A percentile compares a stretch with the other conserved stretches of the same genome.
Evolutionary conservation across 1,284 basidiomycete species (phyloP).

Genomic region (Inonotus hispidus): DNA sequence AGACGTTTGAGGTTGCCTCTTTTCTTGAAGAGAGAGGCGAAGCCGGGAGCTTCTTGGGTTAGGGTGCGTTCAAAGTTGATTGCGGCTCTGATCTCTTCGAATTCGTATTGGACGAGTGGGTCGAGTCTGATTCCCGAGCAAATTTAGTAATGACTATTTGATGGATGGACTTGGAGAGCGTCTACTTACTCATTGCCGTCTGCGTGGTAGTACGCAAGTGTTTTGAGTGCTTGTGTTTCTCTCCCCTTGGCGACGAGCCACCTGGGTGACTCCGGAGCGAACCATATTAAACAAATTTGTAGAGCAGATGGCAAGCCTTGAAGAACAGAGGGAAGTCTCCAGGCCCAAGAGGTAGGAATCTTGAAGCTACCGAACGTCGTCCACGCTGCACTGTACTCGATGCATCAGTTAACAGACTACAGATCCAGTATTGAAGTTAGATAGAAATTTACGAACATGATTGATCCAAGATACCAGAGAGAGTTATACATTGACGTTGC

Average conservation of each 20-base stretch:
- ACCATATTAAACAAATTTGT: conserved; percentile 55
- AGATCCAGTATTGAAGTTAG: not conserved
- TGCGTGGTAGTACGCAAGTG: conserved; percentile 70
- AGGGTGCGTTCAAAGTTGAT: conserved; percentile 58
- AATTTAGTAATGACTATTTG: not conserved
- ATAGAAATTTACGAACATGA: conserved; percentile 40
- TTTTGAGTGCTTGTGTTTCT: conserved; percentile 52
- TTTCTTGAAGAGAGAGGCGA: conserved; percentile 52
- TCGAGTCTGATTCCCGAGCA: conserved; percentile 39
- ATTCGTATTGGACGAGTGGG: conserved; percentile 67
- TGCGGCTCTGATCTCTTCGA: conserved; percentile 72
- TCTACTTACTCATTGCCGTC: conserved; percentile 48
- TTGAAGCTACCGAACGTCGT: conserved; percentile 68
- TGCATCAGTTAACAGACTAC: conserved; percentile 9
- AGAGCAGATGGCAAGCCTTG: conserved; percentile 59
- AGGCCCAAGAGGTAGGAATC: conserved; percentile 61
- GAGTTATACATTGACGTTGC: conserved; percentile 72
- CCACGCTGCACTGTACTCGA: conserved; percentile 57
- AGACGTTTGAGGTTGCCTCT: conserved; percentile 65
- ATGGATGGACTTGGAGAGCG: not conserved
- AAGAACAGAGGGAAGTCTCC: conserved; percentile 67
- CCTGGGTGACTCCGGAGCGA: conserved; percentile 68
- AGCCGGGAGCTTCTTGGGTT: conserved; percentile 47
- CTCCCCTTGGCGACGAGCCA: conserved; percentile 63
- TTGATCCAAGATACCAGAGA: conserved; percentile 75